phyloP scores from a whole-genome alignment of 75 land plant genomes.

The Selaginella tamariscina region DNA sequence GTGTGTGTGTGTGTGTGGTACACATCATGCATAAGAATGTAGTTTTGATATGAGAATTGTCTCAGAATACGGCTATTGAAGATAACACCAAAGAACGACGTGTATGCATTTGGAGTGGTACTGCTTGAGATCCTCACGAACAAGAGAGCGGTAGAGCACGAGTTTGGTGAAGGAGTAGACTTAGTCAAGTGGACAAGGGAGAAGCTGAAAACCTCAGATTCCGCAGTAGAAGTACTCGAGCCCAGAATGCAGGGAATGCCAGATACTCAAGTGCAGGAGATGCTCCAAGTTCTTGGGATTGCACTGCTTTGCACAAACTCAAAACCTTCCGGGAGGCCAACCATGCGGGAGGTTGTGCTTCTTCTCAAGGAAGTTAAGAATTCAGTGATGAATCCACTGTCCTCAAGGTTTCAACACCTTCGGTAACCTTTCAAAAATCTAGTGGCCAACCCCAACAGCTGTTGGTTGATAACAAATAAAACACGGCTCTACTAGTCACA shows the following conservation, averaged over 20 bases:
- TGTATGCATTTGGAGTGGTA: constrained; percentile 9
- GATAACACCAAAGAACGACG: constrained; percentile 10
- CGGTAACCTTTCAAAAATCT: background rate
- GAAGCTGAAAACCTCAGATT: constrained; percentile 34
- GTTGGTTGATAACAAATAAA: too few relatives aligned
- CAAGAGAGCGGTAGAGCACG: constrained; percentile 19
- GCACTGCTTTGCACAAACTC: constrained; percentile 55
- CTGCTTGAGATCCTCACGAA: constrained; percentile 9
- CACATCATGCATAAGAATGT: background rate
- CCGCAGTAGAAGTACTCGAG: constrained; percentile 37
- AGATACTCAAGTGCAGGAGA: constrained; percentile 16
- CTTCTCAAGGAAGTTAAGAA: constrained; percentile 30
- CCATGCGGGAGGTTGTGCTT: constrained; percentile 46
- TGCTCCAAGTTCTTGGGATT: constrained; percentile 36
- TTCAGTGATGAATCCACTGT: background rate
- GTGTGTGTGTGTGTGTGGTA: too few relatives aligned
- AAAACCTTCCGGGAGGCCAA: constrained; percentile 40
- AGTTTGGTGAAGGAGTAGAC: constrained; percentile 31
- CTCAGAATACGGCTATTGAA: constrained; percentile 9
- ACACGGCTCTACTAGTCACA: too few relatives aligned
- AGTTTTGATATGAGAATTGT: background rate
- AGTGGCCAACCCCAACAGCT: too few relatives aligned
- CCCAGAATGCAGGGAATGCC: constrained; percentile 23
- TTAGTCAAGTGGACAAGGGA: constrained; percentile 49
- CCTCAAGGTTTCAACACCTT: background rate